phyloP scores from a whole-genome alignment of 768 basidiomycete species.

The Russula emetica region DNA sequence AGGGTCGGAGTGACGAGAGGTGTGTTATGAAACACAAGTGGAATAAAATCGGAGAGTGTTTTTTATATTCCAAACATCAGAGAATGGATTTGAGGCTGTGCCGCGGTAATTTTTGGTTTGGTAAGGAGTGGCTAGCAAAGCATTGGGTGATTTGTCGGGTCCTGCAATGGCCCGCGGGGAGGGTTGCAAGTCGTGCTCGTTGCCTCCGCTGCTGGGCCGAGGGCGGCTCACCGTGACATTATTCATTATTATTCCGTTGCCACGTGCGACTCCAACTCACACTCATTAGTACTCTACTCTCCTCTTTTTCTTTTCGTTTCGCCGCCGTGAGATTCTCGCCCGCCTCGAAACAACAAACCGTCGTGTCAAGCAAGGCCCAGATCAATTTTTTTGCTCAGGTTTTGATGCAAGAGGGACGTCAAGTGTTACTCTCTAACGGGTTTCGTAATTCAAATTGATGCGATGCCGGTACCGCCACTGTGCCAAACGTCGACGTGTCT shows the following conservation, averaged over 20 bases:
- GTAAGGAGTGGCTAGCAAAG: conserved; percentile 10
- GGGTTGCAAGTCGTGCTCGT: background rate
- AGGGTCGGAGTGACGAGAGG: background rate
- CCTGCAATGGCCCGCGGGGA: background rate
- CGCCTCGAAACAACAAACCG: no score
- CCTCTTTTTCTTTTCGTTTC: no score
- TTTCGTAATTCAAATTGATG: background rate
- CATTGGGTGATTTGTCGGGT: background rate
- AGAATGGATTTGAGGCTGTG: background rate
- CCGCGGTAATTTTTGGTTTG: background rate
- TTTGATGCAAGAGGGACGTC: background rate
- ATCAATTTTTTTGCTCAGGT: background rate
- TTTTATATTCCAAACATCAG: conserved; percentile 5
- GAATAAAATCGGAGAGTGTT: conserved; percentile 2
- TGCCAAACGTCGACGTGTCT: background rate
- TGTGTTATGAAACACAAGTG: conserved; percentile 12
- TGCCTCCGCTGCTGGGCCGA: background rate
- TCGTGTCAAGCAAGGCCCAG: no score
- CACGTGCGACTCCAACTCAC: background rate
- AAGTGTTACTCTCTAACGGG: background rate
- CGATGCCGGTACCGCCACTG: background rate
- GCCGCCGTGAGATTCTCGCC: no score
- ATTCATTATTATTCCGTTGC: conserved; percentile 10
- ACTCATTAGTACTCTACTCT: no score
- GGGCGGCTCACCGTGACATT: no score